Base-by-base conservation (phyloP, 176 grass and related monocot genomes). In the Dactylis glomerata region DNA sequence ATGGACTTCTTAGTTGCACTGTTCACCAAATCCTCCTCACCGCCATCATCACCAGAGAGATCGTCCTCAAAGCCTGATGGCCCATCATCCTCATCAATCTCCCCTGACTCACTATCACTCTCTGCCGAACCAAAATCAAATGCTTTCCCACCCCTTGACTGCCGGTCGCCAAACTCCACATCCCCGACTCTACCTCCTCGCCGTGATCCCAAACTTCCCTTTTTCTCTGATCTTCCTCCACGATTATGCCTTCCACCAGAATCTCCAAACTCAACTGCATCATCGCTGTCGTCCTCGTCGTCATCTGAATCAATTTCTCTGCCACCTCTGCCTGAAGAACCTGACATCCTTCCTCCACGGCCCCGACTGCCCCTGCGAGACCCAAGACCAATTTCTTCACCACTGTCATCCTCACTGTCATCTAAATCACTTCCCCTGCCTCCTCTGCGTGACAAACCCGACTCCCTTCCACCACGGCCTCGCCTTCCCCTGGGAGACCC, bases 1-100 rank as follows among this genome's bases (percentile, higher is more conserved):
- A 57, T n/a, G 1, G 78, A 68, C 12, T 36, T 50, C 65, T 61
- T 83, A 80, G 72, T 61, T 42, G 23, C 36, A 27, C 40, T 87
- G 23, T 64, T 58, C 23, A 71, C 36, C 42, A 82, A 37, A 72
- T 86, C 86, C 68, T 90, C 73, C 61, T 87, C 68, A 26, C 33
- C 86, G 50, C 61, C 26, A 66, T 87, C 74, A 16, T 82, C 80
- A 15, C 34, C 86, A 30, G 75, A 84, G 75, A 82, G 32, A 87
- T 79, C 88, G 81, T 93, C 81, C 81, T 91, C 84, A 37, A 85
- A 93, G 32, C 83, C 84, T 17, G 89, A 96, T 72, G 88, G 81
- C 17, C 71, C 79, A 82, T 89, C 89, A 78, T 87, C 86, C 24
- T 83, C 88, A 79, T 87, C 84, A 62, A 82, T 65, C 67, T 76